Conservation (phyloP, 495 filamentous ascomycete species). For the Penicillium paradoxum region DNA sequence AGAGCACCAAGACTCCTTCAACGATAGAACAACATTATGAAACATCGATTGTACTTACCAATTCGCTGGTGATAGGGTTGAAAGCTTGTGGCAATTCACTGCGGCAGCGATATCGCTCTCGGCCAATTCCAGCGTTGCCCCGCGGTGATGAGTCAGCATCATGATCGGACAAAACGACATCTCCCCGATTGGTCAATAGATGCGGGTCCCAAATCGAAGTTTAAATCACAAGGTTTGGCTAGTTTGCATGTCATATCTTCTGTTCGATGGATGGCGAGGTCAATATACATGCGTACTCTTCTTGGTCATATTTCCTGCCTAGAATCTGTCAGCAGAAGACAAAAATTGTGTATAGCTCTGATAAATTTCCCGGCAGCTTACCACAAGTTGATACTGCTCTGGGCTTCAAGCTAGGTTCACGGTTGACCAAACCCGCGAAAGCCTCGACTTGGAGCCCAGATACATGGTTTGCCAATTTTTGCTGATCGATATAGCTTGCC, state of each 20-base stretch:
- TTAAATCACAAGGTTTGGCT: neutral
- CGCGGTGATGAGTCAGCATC: constrained; percentile 33
- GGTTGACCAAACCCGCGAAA: no score
- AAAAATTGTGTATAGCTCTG: no score
- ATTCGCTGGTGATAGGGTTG: constrained; percentile 18
- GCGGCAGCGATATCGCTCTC: constrained; percentile 36
- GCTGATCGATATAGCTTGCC: no score
- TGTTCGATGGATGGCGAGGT: no score
- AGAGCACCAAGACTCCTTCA: neutral
- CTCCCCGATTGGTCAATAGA: constrained; percentile 12
- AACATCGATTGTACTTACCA: constrained; percentile 24
- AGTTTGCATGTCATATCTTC: neutral
- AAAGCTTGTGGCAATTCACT: constrained; percentile 23
- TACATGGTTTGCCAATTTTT: no score
- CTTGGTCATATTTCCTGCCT: no score
- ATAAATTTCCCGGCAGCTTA: no score
- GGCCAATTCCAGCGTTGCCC: constrained; percentile 23
- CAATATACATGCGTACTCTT: no score
- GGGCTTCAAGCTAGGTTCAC: no score
- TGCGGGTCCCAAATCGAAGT: neutral
- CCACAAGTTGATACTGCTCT: no score
- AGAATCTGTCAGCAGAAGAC: no score
- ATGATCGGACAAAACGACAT: constrained; percentile 1
- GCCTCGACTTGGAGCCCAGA: no score
- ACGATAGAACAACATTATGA: neutral